A percentile compares a stretch with the other conserved stretches of the same genome.
Evolutionary conservation across 1,139 yeast species (phyloP).

Genomic region (Diutina neorugosa): DNA sequence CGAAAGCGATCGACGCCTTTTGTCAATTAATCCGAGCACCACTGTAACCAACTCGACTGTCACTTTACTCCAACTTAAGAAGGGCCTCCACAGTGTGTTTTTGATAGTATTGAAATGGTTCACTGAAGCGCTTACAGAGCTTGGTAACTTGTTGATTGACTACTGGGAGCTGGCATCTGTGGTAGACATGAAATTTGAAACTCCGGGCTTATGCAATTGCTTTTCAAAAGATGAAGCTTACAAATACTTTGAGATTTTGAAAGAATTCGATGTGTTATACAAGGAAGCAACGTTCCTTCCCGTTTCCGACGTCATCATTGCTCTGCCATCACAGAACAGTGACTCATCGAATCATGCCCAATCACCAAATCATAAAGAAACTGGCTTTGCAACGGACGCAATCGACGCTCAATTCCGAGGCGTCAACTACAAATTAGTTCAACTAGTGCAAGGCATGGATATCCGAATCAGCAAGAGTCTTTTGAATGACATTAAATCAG

Average conservation of each 20-base stretch:
- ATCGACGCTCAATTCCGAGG: background rate
- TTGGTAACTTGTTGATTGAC: slow-evolving; percentile 16
- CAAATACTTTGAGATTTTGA: slow-evolving; percentile 23
- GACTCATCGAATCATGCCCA: background rate
- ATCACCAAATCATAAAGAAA: background rate
- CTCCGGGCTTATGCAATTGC: slow-evolving; percentile 11
- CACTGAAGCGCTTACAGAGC: slow-evolving; percentile 19
- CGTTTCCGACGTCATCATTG: background rate
- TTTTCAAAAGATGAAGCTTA: slow-evolving; percentile 19
- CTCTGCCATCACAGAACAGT: background rate
- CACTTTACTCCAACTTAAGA: slow-evolving; percentile 21
- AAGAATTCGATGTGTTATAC: background rate
- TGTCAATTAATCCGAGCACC: slow-evolving; percentile 15
- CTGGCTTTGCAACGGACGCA: background rate
- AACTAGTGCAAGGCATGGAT: background rate
- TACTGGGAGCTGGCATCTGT: slow-evolving; percentile 20
- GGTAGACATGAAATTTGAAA: slow-evolving; percentile 13
- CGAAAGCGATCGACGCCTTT: slow-evolving; percentile 20
- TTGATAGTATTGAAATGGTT: slow-evolving; percentile 22
- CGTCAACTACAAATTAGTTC: background rate
- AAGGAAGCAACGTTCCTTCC: background rate
- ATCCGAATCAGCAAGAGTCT: background rate
- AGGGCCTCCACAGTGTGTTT: slow-evolving; percentile 23
- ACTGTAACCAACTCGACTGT: background rate
- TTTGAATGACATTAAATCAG: background rate